Conservation (phyloP, 352 stramenopile species). For the Thalassiosira hispida region DNA sequence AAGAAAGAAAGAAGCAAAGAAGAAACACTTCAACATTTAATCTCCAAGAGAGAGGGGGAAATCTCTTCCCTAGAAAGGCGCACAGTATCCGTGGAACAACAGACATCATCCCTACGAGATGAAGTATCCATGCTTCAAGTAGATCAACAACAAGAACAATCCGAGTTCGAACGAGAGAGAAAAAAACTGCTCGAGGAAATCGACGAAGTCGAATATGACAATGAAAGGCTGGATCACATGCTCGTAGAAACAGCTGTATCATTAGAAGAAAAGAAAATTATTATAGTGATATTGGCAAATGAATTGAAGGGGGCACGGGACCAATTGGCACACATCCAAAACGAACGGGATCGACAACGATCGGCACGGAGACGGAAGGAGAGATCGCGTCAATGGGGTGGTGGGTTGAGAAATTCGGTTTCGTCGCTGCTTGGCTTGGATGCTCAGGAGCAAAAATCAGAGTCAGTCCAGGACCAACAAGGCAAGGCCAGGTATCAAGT, state of each 20-base stretch:
- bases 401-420: background rate
- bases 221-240: conserved; percentile 21
- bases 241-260: conserved; percentile 17
- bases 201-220: conserved; percentile 19
- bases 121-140: conserved; percentile 22
- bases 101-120: conserved; percentile 22
- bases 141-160: conserved; percentile 1
- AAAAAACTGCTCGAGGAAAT: conserved; percentile 17
- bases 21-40: conserved; percentile 9
- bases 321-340: conserved; percentile 17
- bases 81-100: conserved; percentile 4
- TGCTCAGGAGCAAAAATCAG: background rate
- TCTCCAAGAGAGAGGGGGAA: conserved; percentile 18
- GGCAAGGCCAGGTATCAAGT: conserved; percentile 6
- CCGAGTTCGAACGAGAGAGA: background rate
- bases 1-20: background rate
- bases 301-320: conserved; percentile 25
- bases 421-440: background rate
- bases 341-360: conserved; percentile 2
- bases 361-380: conserved; percentile 4
- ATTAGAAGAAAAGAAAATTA: conserved; percentile 28
- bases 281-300: conserved; percentile 24
- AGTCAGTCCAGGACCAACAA: background rate
- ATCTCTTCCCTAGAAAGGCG: conserved; percentile 23
- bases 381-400: background rate